These are phyloP conservation scores for Thymus quinquecostatus DNA, from an alignment of 257 asterid species.

Conservation along the genomic window DNA sequence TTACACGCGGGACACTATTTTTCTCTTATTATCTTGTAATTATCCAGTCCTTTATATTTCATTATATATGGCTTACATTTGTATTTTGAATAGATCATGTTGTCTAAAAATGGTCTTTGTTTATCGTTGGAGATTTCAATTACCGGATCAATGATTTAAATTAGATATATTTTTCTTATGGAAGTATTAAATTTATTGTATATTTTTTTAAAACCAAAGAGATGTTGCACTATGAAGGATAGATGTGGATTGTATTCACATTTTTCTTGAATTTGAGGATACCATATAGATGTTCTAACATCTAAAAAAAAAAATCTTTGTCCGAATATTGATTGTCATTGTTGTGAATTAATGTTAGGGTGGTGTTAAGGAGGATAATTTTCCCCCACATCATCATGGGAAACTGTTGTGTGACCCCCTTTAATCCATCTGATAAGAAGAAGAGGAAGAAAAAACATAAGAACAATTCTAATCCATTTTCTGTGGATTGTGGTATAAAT, in stretches of 20 bases:
- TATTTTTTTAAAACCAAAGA: slow-evolving; percentile 4
- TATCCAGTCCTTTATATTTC: background rate
- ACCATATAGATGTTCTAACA: too few species aligned
- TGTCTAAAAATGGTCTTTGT: too few species aligned
- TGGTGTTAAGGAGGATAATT: slow-evolving; percentile 21
- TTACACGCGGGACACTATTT: slow-evolving; percentile 22
- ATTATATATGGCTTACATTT: background rate
- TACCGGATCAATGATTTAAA: background rate
- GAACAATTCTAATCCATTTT: slow-evolving; percentile 52
- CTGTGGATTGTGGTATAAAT: slow-evolving; percentile 47
- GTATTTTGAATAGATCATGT: background rate
- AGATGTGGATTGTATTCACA: background rate
- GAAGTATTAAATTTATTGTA: background rate
- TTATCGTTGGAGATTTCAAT: background rate
- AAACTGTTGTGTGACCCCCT: slow-evolving; percentile 63
- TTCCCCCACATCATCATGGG: slow-evolving; percentile 53
- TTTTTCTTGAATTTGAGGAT: background rate
- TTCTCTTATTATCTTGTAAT: background rate
- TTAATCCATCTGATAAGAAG: slow-evolving; percentile 41
- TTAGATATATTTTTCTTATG: background rate
- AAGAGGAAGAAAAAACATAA: slow-evolving; percentile 44
- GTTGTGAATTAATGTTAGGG: slow-evolving; percentile 22
- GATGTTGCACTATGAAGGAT: slow-evolving; percentile 18
- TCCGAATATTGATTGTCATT: slow-evolving; percentile 28
- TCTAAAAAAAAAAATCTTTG: background rate